Conservation (phyloP, 352 stramenopile genomes). For the Pythium coloratum region DNA sequence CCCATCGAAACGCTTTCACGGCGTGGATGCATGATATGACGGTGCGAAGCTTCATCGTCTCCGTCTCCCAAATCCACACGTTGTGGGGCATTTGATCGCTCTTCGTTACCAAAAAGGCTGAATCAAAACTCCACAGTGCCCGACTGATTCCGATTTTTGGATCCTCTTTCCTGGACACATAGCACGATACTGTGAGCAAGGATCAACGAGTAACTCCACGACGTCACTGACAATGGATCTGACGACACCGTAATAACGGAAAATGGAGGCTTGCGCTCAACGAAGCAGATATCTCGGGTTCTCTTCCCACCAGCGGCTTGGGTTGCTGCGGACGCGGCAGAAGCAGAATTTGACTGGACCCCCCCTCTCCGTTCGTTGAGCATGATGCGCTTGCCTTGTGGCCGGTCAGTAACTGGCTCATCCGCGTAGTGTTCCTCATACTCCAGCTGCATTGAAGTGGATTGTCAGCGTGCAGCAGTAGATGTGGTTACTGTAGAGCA, state of each 20-base stretch:
- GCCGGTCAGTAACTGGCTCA: slow-evolving; percentile 46
- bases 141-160: slow-evolving; percentile 72
- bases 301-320: slow-evolving; percentile 54
- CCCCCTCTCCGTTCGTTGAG: slow-evolving; percentile 38
- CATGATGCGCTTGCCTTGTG: slow-evolving; percentile 57
- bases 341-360: slow-evolving; percentile 56
- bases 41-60: slow-evolving; percentile 68
- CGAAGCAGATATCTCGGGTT: slow-evolving; percentile 63
- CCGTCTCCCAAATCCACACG: slow-evolving; percentile 81
- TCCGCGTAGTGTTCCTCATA: slow-evolving; percentile 71
- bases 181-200: background rate
- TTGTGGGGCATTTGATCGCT: slow-evolving; percentile 85
- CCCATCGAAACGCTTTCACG: slow-evolving; percentile 67
- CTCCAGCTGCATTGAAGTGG: slow-evolving; percentile 39
- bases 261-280: slow-evolving; percentile 65
- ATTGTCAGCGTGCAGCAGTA: background rate
- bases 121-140: slow-evolving; percentile 67
- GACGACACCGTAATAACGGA: slow-evolving; percentile 63
- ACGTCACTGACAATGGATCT: slow-evolving; percentile 61
- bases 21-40: slow-evolving; percentile 64
- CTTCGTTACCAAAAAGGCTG: slow-evolving; percentile 69
- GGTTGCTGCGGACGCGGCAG: slow-evolving; percentile 56
- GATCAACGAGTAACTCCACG: background rate
- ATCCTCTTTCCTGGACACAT: slow-evolving; percentile 54
- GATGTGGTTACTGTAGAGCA: background rate